These are phyloP conservation scores for Oryza glumipatula DNA, from an alignment of 176 grass and related monocot species.

Conservation along the genomic window DNA sequence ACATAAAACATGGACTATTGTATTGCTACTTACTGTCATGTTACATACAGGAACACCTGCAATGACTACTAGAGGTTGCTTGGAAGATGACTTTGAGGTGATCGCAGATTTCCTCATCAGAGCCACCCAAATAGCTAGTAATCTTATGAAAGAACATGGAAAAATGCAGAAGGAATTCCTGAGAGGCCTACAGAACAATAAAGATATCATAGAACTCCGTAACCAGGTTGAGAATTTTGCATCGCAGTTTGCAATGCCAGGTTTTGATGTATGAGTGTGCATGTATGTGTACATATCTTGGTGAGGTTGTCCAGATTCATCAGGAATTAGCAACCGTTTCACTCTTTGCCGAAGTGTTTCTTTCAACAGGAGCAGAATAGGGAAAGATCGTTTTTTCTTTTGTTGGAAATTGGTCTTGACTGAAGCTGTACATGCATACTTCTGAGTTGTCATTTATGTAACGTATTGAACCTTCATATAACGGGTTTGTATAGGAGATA, in stretches of 20 bases:
- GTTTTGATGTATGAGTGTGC: constrained; percentile 71
- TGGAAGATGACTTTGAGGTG: constrained; percentile 80
- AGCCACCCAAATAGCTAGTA: constrained; percentile 79
- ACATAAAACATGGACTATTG: not conserved
- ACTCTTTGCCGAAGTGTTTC: constrained; percentile 9
- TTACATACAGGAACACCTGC: constrained; percentile 78
- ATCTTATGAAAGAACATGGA: constrained; percentile 76
- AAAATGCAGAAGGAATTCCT: constrained; percentile 85
- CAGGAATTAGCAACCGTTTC: constrained; percentile 26
- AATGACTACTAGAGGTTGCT: constrained; percentile 98
- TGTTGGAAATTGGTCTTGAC: constrained; percentile 15
- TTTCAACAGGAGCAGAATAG: constrained; percentile 29
- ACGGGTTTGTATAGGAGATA: constrained; percentile 30
- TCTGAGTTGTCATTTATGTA: constrained; percentile 32
- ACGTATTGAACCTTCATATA: constrained; percentile 28
- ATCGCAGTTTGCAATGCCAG: constrained; percentile 91
- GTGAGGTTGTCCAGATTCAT: constrained; percentile 40
- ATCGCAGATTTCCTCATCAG: constrained; percentile 87
- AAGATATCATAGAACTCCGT: constrained; percentile 71
- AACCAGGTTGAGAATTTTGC: constrained; percentile 77
- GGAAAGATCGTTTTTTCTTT: constrained; percentile 23
- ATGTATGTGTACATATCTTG: constrained; percentile 39
- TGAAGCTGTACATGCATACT: constrained; percentile 45
- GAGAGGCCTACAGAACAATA: constrained; percentile 80
- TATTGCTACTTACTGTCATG: constrained; percentile 32